Percentiles rank a stretch among this genome's conserved stretches.
Conservation (phyloP, 2,329 filamentous ascomycete species). For the Apiospora hydei region DNA sequence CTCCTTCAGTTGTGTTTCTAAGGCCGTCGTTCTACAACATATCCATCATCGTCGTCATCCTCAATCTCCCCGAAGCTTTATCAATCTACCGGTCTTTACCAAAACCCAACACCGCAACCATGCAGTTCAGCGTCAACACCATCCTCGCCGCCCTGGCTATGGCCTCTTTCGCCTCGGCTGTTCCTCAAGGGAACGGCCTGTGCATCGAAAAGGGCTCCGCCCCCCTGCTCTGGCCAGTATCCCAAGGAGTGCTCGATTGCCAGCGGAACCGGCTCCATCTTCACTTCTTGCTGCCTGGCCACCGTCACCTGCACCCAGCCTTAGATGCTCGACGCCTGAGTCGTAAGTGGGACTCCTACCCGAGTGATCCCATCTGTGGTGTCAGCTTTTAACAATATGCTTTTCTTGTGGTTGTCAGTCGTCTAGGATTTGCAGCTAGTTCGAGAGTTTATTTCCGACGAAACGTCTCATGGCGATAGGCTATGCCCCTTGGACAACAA, state of each 20-base stretch:
- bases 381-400: too few species aligned
- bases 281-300: background rate
- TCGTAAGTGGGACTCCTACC: background rate
- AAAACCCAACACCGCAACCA: background rate
- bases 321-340: background rate
- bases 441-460: too few species aligned
- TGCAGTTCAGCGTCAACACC: background rate
- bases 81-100: background rate
- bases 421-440: too few species aligned
- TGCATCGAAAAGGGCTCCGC: background rate
- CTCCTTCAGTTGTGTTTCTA: background rate
- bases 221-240: background rate
- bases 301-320: background rate
- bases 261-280: conserved; percentile 1
- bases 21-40: background rate
- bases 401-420: too few species aligned
- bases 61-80: background rate
- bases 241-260: background rate
- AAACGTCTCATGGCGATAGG: too few species aligned
- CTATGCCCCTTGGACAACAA: too few species aligned
- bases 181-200: background rate
- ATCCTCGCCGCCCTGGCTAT: background rate
- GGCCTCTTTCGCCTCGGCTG: background rate
- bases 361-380: too few species aligned
- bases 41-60: background rate